phyloP scores from a whole-genome alignment of 179 eudicot genomes.

The Silene coronaria region DNA sequence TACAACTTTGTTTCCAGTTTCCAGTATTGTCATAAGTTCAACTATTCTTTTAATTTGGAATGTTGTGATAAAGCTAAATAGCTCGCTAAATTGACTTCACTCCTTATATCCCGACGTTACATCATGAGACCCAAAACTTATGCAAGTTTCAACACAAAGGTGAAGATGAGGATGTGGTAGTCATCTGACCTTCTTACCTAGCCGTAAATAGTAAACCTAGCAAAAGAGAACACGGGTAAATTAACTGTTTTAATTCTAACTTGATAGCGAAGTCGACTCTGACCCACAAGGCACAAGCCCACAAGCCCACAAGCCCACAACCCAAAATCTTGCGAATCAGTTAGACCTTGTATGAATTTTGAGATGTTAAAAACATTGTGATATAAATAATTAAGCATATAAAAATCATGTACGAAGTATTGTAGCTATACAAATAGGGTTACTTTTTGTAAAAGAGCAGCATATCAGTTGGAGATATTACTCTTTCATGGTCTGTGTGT shows the following conservation, averaged over 20 bases:
- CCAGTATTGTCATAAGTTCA: background rate
- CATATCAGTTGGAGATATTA: background rate
- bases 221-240: background rate
- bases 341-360: background rate
- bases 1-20: slow-evolving; percentile 15
- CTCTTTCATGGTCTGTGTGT: background rate
- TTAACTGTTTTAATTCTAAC: too few relatives aligned
- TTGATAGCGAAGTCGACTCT: background rate
- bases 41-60: background rate
- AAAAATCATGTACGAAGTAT: too few relatives aligned
- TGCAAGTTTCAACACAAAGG: background rate
- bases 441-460: background rate
- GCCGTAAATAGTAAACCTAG: background rate
- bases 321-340: background rate
- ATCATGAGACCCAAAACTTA: background rate
- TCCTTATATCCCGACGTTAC: background rate
- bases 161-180: background rate
- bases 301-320: background rate
- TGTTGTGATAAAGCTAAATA: background rate
- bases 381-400: too few relatives aligned
- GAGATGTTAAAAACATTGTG: too few relatives aligned
- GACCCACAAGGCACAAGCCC: too few relatives aligned
- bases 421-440: background rate
- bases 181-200: background rate
- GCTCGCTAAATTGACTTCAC: background rate